Evolutionary conservation across 2,329 filamentous ascomycete species (phyloP).

Genomic region (Botrytis pseudocinerea): DNA sequence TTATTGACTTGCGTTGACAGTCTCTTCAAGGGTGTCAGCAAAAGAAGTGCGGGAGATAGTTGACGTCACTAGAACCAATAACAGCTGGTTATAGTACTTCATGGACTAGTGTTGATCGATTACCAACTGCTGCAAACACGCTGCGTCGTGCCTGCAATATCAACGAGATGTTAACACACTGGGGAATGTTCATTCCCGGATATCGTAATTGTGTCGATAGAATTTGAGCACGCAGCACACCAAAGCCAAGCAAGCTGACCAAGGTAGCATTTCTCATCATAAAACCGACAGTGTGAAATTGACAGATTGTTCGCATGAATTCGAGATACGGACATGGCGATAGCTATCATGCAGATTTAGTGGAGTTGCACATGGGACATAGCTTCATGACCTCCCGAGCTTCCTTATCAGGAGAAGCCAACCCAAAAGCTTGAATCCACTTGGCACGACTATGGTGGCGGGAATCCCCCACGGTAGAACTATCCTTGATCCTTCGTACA

Average conservation of each 20-base stretch:
- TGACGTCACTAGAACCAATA: constrained; percentile 17
- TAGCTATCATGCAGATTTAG: constrained; percentile 4
- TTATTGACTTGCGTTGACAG: constrained; percentile 1
- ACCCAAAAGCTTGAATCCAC: constrained; percentile 7
- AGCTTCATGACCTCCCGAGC: constrained; percentile 18
- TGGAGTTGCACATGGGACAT: constrained; percentile 3
- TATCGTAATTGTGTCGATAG: not conserved
- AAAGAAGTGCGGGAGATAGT: not conserved
- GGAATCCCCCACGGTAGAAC: not conserved
- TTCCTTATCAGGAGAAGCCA: constrained; percentile 15
- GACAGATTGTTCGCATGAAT: constrained; percentile 2
- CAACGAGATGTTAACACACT: not conserved
- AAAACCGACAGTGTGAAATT: constrained; percentile 9
- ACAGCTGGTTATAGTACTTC: not conserved
- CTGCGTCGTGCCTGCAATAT: not conserved
- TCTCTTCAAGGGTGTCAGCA: not conserved
- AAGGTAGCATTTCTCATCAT: constrained; percentile 9
- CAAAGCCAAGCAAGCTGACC: not conserved
- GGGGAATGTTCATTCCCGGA: not conserved
- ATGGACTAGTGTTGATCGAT: not conserved
- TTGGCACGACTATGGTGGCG: constrained; percentile 1
- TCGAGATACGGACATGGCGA: not conserved
- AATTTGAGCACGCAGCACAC: not conserved
- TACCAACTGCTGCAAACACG: not conserved
- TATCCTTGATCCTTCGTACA: not conserved